Evolutionary conservation across 768 basidiomycete genomes (phyloP).

Genomic region (Phanerochaete carnosa): DNA sequence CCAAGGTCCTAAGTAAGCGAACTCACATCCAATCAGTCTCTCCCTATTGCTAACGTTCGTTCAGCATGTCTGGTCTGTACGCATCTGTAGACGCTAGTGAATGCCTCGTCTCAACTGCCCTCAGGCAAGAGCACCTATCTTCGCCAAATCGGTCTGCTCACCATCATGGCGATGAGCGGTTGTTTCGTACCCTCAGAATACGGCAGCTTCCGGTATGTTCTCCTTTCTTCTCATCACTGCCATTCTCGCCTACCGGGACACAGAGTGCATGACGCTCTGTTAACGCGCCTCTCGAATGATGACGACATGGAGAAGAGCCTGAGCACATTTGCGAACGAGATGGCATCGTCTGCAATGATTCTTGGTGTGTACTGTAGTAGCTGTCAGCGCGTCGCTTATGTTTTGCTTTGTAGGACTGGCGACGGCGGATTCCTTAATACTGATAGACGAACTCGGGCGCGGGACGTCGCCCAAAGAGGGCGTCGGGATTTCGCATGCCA

Average conservation of each 20-base stretch:
- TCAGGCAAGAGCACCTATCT: conserved; percentile 92
- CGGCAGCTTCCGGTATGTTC: conserved; percentile 72
- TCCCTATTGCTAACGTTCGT: neutral
- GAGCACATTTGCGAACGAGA: conserved; percentile 95
- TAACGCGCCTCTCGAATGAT: conserved; percentile 90
- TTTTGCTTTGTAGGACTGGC: conserved; percentile 52
- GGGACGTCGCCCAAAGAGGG: conserved; percentile 87
- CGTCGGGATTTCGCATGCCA: conserved; percentile 79
- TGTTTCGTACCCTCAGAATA: conserved; percentile 94
- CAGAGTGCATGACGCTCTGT: conserved; percentile 78
- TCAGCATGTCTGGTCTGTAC: conserved; percentile 58
- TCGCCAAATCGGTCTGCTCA: conserved; percentile 79
- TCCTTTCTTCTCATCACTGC: neutral
- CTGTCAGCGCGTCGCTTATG: neutral
- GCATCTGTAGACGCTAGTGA: neutral
- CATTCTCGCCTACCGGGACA: no score
- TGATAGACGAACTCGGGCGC: conserved; percentile 92
- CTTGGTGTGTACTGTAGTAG: conserved; percentile 45
- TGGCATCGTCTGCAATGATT: conserved; percentile 91
- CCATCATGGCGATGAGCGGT: conserved; percentile 85
- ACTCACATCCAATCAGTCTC: neutral
- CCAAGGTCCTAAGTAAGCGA: conserved; percentile 82
- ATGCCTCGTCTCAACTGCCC: neutral
- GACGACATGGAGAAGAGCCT: conserved; percentile 87
- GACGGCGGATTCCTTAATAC: conserved; percentile 63